These are phyloP conservation scores for Coemansia guatemalensis DNA, from an alignment of 192 early-diverging fungal species.

Conservation along the genomic window DNA sequence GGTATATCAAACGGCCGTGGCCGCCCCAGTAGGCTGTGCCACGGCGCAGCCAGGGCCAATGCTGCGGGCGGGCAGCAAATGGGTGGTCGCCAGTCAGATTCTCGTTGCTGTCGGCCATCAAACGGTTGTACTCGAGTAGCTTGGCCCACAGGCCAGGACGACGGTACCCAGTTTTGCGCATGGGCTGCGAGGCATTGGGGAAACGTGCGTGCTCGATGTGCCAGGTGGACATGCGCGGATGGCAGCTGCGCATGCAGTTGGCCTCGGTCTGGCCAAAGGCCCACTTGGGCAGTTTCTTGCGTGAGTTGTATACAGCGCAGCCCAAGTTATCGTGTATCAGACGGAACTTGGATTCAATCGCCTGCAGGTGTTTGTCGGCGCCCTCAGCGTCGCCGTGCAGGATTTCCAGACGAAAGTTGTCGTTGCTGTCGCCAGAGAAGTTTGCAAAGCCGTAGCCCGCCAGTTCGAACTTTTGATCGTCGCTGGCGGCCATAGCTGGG, in stretches of 20 bases:
- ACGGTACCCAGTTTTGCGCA: slow-evolving; percentile 56
- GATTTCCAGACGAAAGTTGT: slow-evolving; percentile 84
- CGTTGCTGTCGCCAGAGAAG: slow-evolving; percentile 86
- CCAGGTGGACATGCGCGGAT: slow-evolving; percentile 76
- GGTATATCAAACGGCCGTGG: slow-evolving; percentile 72
- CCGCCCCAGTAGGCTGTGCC: slow-evolving; percentile 92
- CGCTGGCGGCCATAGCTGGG: slow-evolving; percentile 63
- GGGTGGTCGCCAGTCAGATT: slow-evolving; percentile 85
- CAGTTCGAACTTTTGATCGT: slow-evolving; percentile 72
- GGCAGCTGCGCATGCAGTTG: slow-evolving; percentile 85
- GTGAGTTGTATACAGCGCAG: slow-evolving; percentile 81
- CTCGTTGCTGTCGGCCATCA: slow-evolving; percentile 88
- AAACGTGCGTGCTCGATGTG: slow-evolving; percentile 65
- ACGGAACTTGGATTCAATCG: slow-evolving; percentile 68
- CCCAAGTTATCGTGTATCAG: slow-evolving; percentile 69
- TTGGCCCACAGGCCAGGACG: slow-evolving; percentile 73
- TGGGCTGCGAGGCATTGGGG: slow-evolving; percentile 42
- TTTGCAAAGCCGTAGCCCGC: slow-evolving; percentile 68
- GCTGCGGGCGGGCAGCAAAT: slow-evolving; percentile 86
- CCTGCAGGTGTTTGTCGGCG: slow-evolving; percentile 56
- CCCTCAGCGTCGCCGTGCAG: slow-evolving; percentile 52
- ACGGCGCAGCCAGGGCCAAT: slow-evolving; percentile 83
- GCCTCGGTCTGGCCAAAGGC: slow-evolving; percentile 92
- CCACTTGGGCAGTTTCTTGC: slow-evolving; percentile 87
- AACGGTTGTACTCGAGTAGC: slow-evolving; percentile 78